Base-by-base conservation (phyloP, 2,329 filamentous ascomycete genomes). In the Aspergillus tanneri region DNA sequence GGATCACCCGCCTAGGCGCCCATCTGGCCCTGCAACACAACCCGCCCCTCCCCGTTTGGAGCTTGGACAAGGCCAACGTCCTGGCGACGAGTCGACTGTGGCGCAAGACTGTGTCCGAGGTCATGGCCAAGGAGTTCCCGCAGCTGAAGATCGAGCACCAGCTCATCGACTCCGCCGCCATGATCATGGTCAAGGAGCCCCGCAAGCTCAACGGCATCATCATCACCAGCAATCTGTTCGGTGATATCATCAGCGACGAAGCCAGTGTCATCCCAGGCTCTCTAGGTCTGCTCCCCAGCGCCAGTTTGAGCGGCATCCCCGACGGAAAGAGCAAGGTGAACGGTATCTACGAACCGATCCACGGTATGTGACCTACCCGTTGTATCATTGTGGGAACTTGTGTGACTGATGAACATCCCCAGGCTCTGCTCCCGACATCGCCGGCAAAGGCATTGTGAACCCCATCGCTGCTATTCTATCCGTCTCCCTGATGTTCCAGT, bases 271-370 rank as follows among this genome's bases (percentile, higher is more conserved):
- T 97, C 60, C 90, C 92, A 3, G 92, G 92, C 12, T 90, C 85
- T 62, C 83, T 97, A 60, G 92, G 93, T 23, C 77, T 97, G 56
- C 75, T 96, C 59, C 92, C 92, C 21, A 92, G 87, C 68, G 92
- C 92, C 10, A 93, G 87, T 71, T 75, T 97, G 67, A 87, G 85
- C 57, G 89, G 88, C 32, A 84, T 95, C 51, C 92, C 92, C 0
- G 90, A 95, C 69, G 88, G 88, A 46, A 88, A 90, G 77, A 81
- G 78, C 61, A 85, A 82, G 69, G 89, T 91, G 66, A 96, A 95
- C 68, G 92, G 90, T 61, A 96, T 97, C 64, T 99, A 96, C 70
- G 92, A 97, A 79, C 92, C 92, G 21, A 97, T 99, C 62, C 92
- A 99, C 71, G 91, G 89, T 90, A 77, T 63, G 75, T 60, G 2